Conservation (phyloP, 331 rosid species). For the Cucumis variabilis region DNA sequence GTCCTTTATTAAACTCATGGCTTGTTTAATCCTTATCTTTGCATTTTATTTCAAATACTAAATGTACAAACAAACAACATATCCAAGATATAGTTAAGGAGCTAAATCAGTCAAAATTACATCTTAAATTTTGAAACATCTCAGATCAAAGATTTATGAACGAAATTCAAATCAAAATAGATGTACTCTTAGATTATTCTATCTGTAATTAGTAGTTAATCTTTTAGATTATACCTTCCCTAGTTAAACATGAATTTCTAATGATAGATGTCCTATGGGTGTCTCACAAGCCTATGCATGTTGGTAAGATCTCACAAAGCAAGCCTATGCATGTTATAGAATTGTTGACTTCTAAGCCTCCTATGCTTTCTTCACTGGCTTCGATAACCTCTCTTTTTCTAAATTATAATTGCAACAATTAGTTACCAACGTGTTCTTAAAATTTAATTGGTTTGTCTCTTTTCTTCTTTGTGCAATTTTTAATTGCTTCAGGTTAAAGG, state of each 20-base stretch:
- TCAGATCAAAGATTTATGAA: neutral
- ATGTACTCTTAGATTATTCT: neutral
- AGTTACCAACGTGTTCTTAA: neutral
- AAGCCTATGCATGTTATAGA: neutral
- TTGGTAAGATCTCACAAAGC: neutral
- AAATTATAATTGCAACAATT: neutral
- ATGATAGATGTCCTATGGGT: neutral
- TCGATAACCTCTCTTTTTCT: neutral
- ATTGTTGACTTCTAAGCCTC: neutral
- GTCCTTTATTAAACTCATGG: neutral
- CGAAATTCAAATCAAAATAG: neutral
- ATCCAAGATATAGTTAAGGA: neutral
- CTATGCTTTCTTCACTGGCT: no score
- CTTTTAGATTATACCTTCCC: neutral
- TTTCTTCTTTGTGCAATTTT: neutral
- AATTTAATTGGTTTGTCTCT: neutral
- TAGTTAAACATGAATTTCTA: neutral
- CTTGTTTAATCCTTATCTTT: neutral
- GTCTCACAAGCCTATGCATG: neutral
- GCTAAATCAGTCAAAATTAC: neutral
- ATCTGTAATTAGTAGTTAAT: neutral
- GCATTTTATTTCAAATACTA: neutral
- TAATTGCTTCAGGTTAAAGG: constrained; percentile 71
- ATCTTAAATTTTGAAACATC: neutral
- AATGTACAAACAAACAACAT: neutral